Base-by-base conservation (phyloP, 805 yeast species). In the Sugiyamaella valdiviana region DNA sequence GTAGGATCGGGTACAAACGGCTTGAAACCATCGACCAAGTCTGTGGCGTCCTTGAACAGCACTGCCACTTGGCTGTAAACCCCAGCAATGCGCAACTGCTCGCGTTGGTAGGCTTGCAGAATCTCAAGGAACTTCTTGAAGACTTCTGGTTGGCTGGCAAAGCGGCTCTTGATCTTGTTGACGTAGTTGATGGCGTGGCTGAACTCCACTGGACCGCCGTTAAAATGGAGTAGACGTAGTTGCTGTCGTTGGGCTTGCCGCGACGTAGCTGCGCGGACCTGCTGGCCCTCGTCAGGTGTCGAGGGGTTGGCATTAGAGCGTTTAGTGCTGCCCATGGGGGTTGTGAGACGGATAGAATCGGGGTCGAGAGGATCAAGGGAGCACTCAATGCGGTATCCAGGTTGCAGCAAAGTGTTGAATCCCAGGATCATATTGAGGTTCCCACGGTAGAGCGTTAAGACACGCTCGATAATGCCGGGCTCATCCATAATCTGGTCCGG, bases 391-490 rank as follows among this genome's bases (percentile, higher is more conserved):
- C 83, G 62, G 69, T 89, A 93, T 2, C 99, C 99, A 19, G 95
- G 96, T 1, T 99, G 99, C 57, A 93, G 74, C 63, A 93, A 93
- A 1, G 99, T 91, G 70, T 93, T 93, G 69, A 93, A 95, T 0
- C 99, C 99, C 68, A 93, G 98, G 54, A 93, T 91, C 61, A 93
- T 74, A 47, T 66, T 80, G 1, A 96, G 96, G 66, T 89, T 96
- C 12, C 97, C 98, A 54, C 90, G 79, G 66, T 95, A 93, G 48
- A 93, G 71, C 1, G 85, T 77, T 0, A 96, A 87, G 1, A 93
- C 99, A 50, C 99, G 75, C 65, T 91, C 96, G 63, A 93, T 93
- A 23, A 93, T 99, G 35, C 98, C 99, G 0, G 98, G n/a, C n/a
- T n/a, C n/a, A n/a, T n/a, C n/a, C n/a, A n/a, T n/a, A 26, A 26